A percentile compares a stretch with the other conserved stretches of the same genome.
phyloP scores from a whole-genome alignment of 2,329 filamentous ascomycete genomes.

The Dactylellina leptospora region DNA sequence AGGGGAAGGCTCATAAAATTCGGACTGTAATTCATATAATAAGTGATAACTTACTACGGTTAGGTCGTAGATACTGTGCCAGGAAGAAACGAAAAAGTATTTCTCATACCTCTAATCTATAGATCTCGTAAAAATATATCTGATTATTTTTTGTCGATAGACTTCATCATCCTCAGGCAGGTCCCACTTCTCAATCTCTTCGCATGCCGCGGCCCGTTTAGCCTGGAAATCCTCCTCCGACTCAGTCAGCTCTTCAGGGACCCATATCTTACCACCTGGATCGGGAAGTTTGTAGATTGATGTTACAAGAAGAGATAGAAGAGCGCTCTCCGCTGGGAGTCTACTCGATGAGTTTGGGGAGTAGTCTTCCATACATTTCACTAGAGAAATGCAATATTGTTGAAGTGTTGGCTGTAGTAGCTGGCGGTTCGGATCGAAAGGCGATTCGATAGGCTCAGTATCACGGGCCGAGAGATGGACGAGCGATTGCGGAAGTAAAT shows the following conservation, averaged over 20 bases:
- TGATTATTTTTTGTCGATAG: slow-evolving; percentile 24
- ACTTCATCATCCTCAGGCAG: slow-evolving; percentile 26
- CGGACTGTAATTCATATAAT: too few relatives aligned
- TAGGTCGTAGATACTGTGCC: too few relatives aligned
- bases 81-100: too few relatives aligned
- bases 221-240: slow-evolving; percentile 9
- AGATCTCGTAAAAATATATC: slow-evolving; percentile 10
- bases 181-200: slow-evolving; percentile 16
- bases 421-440: slow-evolving; percentile 42
- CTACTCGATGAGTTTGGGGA: slow-evolving; percentile 5
- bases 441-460: slow-evolving; percentile 15
- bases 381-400: slow-evolving; percentile 22
- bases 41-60: too few relatives aligned
- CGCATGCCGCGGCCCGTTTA: slow-evolving; percentile 6
- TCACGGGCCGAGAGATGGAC: slow-evolving; percentile 26
- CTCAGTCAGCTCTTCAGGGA: slow-evolving; percentile 3
- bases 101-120: not conserved
- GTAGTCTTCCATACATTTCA: slow-evolving; percentile 37
- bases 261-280: slow-evolving; percentile 26
- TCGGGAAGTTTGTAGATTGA: slow-evolving; percentile 27
- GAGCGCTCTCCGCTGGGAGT: slow-evolving; percentile 6
- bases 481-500: slow-evolving; percentile 25
- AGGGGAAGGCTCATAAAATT: too few relatives aligned
- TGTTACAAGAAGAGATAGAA: slow-evolving; percentile 25
- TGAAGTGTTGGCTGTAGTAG: slow-evolving; percentile 21